Conservation (phyloP, 164 flowering plant genomes). For the Annona cherimola region DNA sequence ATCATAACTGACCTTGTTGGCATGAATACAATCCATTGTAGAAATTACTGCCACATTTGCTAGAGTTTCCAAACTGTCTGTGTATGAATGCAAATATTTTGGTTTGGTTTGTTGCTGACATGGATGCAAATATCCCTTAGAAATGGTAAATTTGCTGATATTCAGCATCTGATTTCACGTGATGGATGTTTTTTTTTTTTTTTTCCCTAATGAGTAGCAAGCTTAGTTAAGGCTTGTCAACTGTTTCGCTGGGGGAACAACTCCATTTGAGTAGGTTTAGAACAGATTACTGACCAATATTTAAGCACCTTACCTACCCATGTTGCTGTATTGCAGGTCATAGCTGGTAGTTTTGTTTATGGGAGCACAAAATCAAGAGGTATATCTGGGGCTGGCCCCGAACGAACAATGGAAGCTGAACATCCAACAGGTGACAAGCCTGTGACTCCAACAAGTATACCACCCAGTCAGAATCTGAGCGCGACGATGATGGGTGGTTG, state of each 20-base stretch:
- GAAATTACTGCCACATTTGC: no score
- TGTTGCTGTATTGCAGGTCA: conserved; percentile 44
- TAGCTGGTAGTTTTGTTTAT: conserved; percentile 44
- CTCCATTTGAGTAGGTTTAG: not conserved
- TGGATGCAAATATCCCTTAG: no score
- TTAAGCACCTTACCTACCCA: not conserved
- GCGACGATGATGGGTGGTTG: conserved; percentile 35
- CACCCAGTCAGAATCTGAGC: conserved; percentile 27
- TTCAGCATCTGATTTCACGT: no score
- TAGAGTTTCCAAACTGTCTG: no score
- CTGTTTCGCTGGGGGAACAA: no score
- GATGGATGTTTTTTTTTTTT: no score
- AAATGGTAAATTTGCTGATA: no score
- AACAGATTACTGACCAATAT: not conserved
- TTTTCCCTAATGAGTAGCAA: no score
- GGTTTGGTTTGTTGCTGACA: no score
- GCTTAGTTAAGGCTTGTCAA: not conserved
- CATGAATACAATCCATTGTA: no score
- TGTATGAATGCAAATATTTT: no score
- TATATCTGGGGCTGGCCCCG: conserved; percentile 25
- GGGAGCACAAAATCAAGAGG: conserved; percentile 43
- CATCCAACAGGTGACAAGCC: conserved; percentile 29
- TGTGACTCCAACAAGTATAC: conserved; percentile 22
- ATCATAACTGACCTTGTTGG: no score
- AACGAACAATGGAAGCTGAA: conserved; percentile 26